Conservation (phyloP, 176 grass and related monocot genomes). For the Olyra latifolia region DNA sequence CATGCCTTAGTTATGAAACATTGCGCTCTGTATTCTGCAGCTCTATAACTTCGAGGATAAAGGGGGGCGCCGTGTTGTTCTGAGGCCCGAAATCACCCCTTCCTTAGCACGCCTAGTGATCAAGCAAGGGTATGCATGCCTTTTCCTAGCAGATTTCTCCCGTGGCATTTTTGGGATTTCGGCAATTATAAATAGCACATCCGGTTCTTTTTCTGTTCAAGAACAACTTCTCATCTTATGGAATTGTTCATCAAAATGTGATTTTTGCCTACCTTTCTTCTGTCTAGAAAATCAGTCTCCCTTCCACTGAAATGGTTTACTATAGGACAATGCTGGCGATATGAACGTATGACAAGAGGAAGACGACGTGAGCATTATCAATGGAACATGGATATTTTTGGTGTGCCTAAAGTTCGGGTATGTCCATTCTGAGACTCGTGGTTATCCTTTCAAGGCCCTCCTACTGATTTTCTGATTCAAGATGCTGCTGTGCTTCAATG, state of each 20-base stretch:
- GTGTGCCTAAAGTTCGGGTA: conserved; percentile 81
- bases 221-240: background rate
- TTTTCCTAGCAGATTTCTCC: background rate
- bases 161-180: background rate
- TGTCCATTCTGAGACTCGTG: background rate
- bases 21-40: conserved; percentile 25
- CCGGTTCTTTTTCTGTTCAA: background rate
- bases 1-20: background rate
- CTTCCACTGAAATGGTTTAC: conserved; percentile 98
- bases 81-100: conserved; percentile 90
- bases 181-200: background rate
- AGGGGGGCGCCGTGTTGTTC: conserved; percentile 79
- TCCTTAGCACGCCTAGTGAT: conserved; percentile 87
- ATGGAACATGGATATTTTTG: conserved; percentile 98
- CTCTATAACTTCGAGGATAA: conserved; percentile 94
- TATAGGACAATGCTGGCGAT: conserved; percentile 96
- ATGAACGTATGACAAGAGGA: conserved; percentile 92
- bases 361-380: conserved; percentile 93
- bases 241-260: conserved; percentile 23
- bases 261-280: conserved; percentile 35
- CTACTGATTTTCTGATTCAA: background rate
- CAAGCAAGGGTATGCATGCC: conserved; percentile 69
- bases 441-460: background rate
- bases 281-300: conserved; percentile 87
- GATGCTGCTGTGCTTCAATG: background rate